Evolutionary conservation across 805 yeast species (phyloP).

Genomic region (Candida verbasci): DNA sequence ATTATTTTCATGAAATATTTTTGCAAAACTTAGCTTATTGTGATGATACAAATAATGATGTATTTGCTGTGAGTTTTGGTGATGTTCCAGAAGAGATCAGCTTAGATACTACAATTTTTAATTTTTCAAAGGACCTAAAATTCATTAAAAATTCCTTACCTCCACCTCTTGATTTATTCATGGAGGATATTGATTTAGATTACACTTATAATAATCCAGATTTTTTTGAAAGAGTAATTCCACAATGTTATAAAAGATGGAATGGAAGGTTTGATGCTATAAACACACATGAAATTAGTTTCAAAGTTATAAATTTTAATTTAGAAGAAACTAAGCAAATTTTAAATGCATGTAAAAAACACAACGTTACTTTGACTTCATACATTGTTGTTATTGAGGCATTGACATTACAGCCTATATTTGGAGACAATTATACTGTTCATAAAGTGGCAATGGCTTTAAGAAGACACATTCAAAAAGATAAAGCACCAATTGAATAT

Average conservation of each 20-base stretch:
- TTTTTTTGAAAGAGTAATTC: slow-evolving; percentile 18
- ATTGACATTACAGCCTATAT: slow-evolving; percentile 24
- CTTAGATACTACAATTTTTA: slow-evolving; percentile 17
- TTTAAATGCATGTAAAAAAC: slow-evolving; percentile 22
- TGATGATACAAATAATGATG: slow-evolving; percentile 6
- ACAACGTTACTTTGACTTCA: slow-evolving; percentile 30
- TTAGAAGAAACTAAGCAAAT: slow-evolving; percentile 20
- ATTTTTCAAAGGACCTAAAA: slow-evolving; percentile 15
- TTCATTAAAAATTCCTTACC: slow-evolving; percentile 25
- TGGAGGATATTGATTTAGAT: slow-evolving; percentile 23
- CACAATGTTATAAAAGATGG: slow-evolving; percentile 23
- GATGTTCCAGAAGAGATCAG: slow-evolving; percentile 8
- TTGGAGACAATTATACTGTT: slow-evolving; percentile 21
- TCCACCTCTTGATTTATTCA: slow-evolving; percentile 29
- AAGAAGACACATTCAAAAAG: slow-evolving; percentile 19
- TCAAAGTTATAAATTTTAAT: slow-evolving; percentile 23
- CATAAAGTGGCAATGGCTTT: slow-evolving; percentile 30
- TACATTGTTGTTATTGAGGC: slow-evolving; percentile 23
- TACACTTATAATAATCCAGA: slow-evolving; percentile 20
- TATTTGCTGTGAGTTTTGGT: slow-evolving; percentile 14
- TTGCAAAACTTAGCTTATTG: slow-evolving; percentile 21
- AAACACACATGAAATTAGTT: slow-evolving; percentile 15
- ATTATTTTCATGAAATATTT: slow-evolving; percentile 30
- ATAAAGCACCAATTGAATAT: slow-evolving; percentile 13
- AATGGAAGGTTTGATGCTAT: slow-evolving; percentile 22